Evolutionary conservation across 352 stramenopile species (phyloP), one percentile per base, ranked within the genome.

Genomic region (Pythium monospermum): DNA sequence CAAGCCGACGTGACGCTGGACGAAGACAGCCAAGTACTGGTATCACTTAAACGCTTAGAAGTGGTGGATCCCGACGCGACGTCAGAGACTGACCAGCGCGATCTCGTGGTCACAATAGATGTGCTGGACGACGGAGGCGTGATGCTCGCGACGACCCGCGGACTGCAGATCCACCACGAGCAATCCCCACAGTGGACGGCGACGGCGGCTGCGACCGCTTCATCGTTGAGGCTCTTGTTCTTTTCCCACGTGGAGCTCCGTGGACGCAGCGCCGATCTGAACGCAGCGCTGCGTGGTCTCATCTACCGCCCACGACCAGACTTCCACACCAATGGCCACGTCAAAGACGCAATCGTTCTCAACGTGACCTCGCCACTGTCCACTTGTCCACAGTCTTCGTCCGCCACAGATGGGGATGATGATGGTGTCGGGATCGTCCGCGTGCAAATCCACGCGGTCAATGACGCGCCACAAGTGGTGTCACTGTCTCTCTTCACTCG

Each of bases 271-370:
- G 23, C 22, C 4, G 72, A 85, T 33, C 11, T 85, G 11, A 87
- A 85, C 23, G 39, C 49, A 8, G 76, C 76, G 11, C 59, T 90
- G 23, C 38, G 36, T 8, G 72, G 70, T 8, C 64, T 90, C 46
- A 64, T 87, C 44, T 90, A 75, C 44, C 74, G 71, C 18, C 70
- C 72, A 1, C 56, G 55, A 19, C 50, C 62, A 3, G 49, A 87
- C 46, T 87, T 75, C 31, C 77, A 82, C 63, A 76, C 77, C 12
- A 51, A 59, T 36, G 61, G 59, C 22, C 63, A 64, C 35, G 50
- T 68, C 10, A 46, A 65, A 11, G 56, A 79, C 5, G 71, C 66
- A 32, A 73, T 87, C 25, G 26, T 15, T 10, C 33, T 80, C 8
- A 61, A 23, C 10, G 28, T 41, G 8, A 47, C 47, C 13, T 18